Conservation (phyloP, 2,329 filamentous ascomycete genomes). For the Botrytis cinerea region DNA sequence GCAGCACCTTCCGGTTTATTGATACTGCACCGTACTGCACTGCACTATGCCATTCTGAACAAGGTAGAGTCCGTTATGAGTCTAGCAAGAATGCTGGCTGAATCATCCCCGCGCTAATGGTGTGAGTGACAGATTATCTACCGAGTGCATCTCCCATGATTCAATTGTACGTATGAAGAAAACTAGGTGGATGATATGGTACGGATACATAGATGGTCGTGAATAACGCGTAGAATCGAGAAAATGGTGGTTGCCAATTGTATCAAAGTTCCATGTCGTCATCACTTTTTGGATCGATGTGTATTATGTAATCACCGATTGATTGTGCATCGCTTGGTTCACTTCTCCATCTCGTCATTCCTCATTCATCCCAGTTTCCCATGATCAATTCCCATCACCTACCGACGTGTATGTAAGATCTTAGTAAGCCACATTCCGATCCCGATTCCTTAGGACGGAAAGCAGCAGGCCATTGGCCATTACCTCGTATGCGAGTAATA, state of each 20-base stretch:
- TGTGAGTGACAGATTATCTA: background rate
- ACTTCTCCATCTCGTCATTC: background rate
- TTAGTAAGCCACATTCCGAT: background rate
- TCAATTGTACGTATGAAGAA: background rate
- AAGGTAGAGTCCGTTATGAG: background rate
- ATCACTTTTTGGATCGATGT: background rate
- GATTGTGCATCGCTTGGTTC: background rate
- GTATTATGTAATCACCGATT: conserved; percentile 4
- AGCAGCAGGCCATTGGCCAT: background rate
- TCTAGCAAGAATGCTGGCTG: background rate
- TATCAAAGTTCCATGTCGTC: background rate
- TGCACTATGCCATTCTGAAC: background rate
- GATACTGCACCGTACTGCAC: background rate
- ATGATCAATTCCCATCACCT: background rate
- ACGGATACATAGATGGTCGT: no score
- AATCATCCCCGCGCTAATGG: background rate
- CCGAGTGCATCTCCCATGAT: background rate
- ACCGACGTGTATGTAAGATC: background rate
- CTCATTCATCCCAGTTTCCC: background rate
- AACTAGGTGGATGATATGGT: background rate
- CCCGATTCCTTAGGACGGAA: background rate
- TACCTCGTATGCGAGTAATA: background rate
- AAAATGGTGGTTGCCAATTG: background rate
- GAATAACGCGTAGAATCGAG: no score
- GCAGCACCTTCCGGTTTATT: background rate